Percentiles rank a stretch among this genome's conserved stretches.
phyloP scores from a whole-genome alignment of 1,284 basidiomycete genomes.

The Agaricales sp. region DNA sequence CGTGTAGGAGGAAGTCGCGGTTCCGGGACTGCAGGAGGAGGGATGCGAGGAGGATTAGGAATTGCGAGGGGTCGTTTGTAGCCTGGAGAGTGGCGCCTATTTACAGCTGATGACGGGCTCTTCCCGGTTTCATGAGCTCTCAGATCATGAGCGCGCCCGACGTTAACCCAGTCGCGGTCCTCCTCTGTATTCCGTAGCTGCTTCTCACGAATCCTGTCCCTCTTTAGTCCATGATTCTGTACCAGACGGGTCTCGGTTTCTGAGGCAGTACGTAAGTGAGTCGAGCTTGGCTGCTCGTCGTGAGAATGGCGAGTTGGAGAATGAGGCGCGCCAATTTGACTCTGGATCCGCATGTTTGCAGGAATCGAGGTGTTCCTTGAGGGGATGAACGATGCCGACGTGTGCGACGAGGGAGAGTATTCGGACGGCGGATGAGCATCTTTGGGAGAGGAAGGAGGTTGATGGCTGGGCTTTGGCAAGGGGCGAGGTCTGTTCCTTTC shows the following conservation, averaged over 20 bases:
- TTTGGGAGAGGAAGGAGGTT: slow-evolving; percentile 16
- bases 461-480: slow-evolving; percentile 20
- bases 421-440: slow-evolving; percentile 15
- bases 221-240: neutral
- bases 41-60: slow-evolving; percentile 26
- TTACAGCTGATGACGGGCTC: slow-evolving; percentile 15
- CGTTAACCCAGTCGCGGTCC: slow-evolving; percentile 1
- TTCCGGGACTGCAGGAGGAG: slow-evolving; percentile 25
- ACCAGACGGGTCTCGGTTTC: neutral
- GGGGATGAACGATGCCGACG: slow-evolving; percentile 11
- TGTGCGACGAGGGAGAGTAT: slow-evolving; percentile 16
- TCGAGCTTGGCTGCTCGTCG: neutral
- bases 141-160: neutral
- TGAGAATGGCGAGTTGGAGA: neutral
- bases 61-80: slow-evolving; percentile 23
- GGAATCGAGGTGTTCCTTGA: neutral
- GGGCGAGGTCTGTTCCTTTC: slow-evolving; percentile 26
- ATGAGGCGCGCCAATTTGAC: neutral
- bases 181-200: neutral
- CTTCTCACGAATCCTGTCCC: neutral
- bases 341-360: neutral
- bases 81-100: slow-evolving; percentile 15
- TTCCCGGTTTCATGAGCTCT: slow-evolving; percentile 9
- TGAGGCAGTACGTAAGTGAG: neutral
- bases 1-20: slow-evolving; percentile 14